Evolutionary conservation across 768 basidiomycete species (phyloP), one percentile per base, ranked within the genome.

Genomic region (Lactarius deliciosus): DNA sequence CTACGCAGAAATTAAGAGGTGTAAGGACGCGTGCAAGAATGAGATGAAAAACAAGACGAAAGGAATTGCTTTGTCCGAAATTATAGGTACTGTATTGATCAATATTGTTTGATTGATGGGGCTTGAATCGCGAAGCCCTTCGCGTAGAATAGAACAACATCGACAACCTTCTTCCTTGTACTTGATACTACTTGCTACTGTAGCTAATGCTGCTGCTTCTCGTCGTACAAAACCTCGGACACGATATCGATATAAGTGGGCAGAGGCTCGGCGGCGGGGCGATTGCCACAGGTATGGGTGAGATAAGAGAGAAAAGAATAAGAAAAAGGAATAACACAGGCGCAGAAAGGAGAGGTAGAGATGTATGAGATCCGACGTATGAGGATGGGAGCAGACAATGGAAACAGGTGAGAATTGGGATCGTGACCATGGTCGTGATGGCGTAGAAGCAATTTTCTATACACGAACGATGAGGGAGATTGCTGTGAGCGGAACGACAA

Each of bases 101-200:
- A 22, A 56, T 64, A 79, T 68, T 70, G 38, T 40, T 32, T 59
- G 30, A 56, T 64, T 54, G 32, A 60, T 72, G 81, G 80, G 80
- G 76, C 81, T 80, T 79, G 73, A 73, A 69, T 43, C 63, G 81
- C 81, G 81, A 82, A 81, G 81, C 81, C 81, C 81, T 82, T 82
- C 81, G 81, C 80, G 73, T 68, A 53, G 36, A 38, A 66, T 68
- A 53, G 36, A 38, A 66, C n/a, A 38, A 50, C 38, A 36, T 50
- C 34, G 28, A 50, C 38, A 36, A 47, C 34, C 28, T 32, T 5
- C 47, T 60, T 56, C 22, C 36, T 63, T 61, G 63, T 64, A 57
- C 63, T 53, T 67, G 54, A 66, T 66, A 66, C 54, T 69, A 73
- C 64, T 67, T 72, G 70, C 69, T 61, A 63, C 30, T 64, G 66